phyloP scores from a whole-genome alignment of 2,329 filamentous ascomycete genomes.

The Diplodia mutila region DNA sequence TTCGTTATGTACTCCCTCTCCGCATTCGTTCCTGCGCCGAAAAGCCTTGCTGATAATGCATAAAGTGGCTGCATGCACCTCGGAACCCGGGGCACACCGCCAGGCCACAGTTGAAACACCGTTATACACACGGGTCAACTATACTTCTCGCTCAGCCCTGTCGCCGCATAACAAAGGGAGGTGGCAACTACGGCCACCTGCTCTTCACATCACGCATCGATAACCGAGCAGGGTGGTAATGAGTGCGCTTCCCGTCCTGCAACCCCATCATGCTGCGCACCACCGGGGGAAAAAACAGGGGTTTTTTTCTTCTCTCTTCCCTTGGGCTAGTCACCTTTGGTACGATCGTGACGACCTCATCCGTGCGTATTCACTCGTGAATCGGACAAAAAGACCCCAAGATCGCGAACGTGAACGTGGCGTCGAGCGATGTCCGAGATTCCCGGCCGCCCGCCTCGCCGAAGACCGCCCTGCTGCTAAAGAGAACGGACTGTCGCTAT shows the following conservation, averaged over 20 bases:
- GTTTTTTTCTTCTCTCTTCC: too few relatives aligned
- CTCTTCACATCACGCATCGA: not conserved
- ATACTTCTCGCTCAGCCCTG: constrained; percentile 13
- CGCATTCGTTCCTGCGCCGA: not conserved
- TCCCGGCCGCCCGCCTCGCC: not conserved
- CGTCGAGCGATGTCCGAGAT: not conserved
- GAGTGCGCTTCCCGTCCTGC: not conserved
- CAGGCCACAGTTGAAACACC: not conserved
- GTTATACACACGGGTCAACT: constrained; percentile 10
- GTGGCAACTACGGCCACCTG: not conserved
- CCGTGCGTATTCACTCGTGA: not conserved
- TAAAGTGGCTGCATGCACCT: not conserved
- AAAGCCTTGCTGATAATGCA: not conserved
- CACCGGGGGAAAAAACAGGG: too few relatives aligned
- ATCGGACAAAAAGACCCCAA: not conserved
- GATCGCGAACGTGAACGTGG: not conserved
- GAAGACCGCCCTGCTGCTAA: not conserved
- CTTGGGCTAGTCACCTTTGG: too few relatives aligned
- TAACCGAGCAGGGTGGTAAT: not conserved
- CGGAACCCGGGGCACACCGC: not conserved
- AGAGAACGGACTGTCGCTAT: not conserved
- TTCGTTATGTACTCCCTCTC: not conserved
- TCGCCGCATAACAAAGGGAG: not conserved
- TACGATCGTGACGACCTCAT: not conserved
- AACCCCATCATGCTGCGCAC: not conserved